Base-by-base conservation (phyloP, 306 rosid species). In the Quercus ilex region DNA sequence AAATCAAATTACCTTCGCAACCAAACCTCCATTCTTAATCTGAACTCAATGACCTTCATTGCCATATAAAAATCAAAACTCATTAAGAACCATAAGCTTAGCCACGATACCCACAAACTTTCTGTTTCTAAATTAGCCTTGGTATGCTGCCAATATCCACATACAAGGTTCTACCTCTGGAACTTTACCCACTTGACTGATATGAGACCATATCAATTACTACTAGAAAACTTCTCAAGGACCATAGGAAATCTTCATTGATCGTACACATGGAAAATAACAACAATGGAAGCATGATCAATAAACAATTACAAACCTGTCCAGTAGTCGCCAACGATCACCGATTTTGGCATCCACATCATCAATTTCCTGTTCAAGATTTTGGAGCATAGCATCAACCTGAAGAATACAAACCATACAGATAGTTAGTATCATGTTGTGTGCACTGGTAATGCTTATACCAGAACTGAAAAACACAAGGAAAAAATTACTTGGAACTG, bases 351-450 rank as follows among this genome's bases (percentile, higher is more conserved):
- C 97, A 90, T 94, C 99, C 68, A 92, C 99, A 23, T 92, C 93
- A 84, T 92, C 97, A 64, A 94, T 94, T 87, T 92, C 99, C 93
- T 91, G 92, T 83, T 92, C 99, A 62, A 92, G 97, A 76, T 92
- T 92, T 74, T 94, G 99, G 75, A 92, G 99, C 97, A 94, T 88
- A 2, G 90, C 85, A 85, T 94, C 97, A 77, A 94, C 99, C 99
- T 94, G 90, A 79, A 55, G 81, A 71, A 73, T 79, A 74, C 63
- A 33, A 82, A 53, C 59, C 64, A 71, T 63, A 33, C 9, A 13
- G 35, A 6, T 15, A 10, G 72, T 35, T 68, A n/a, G 6, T 18
- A 10, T 35, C 72, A 33, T 7, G 43, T 68, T 35, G 72, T 31
- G 38, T n/a, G 52, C 21, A 33, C 46, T 12, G n/a, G n/a, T 31